A percentile compares a stretch with the other conserved stretches of the same genome.
phyloP scores from a whole-genome alignment of 108 stramenopile genomes.

The Cylindrotheca fusiformis region DNA sequence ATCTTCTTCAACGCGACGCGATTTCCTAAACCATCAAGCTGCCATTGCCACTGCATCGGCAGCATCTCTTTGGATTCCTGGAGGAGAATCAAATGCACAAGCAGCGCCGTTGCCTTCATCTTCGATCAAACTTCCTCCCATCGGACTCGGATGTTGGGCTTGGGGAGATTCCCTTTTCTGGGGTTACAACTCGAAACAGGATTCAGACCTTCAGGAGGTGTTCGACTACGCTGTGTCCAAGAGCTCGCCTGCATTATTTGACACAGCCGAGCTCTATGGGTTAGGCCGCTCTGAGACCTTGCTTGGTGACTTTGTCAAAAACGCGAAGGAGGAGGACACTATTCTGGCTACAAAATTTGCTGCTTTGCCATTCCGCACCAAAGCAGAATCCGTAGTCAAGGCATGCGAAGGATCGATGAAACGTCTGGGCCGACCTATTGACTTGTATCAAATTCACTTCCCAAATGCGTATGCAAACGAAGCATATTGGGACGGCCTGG shows the following conservation, averaged over 20 bases:
- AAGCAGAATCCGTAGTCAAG: conserved; percentile 57
- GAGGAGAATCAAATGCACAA: not conserved
- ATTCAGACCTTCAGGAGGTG: conserved; percentile 55
- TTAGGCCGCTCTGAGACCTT: conserved; percentile 73
- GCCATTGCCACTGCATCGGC: not conserved
- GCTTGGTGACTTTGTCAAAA: conserved; percentile 50
- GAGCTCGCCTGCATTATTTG: conserved; percentile 45
- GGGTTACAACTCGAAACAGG: conserved; percentile 76
- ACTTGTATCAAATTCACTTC: conserved; percentile 88
- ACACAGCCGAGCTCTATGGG: conserved; percentile 88
- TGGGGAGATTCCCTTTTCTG: conserved; percentile 87
- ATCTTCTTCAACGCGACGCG: conserved; percentile 2
- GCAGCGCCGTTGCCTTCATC: not conserved
- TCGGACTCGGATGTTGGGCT: conserved; percentile 83
- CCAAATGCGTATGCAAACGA: conserved; percentile 67
- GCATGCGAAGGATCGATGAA: conserved; percentile 72
- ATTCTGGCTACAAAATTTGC: conserved; percentile 83
- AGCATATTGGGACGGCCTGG: conserved; percentile 80
- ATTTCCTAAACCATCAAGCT: conserved; percentile 3
- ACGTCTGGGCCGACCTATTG: conserved; percentile 68
- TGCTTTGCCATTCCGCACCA: conserved; percentile 70
- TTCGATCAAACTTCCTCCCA: conserved; percentile 34
- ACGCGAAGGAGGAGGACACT: conserved; percentile 32
- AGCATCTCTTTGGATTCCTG: conserved; percentile 2
- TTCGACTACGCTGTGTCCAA: conserved; percentile 55